These are phyloP conservation scores for Phytophthora kernoviae DNA, from an alignment of 352 stramenopile genomes.

Conservation along the genomic window DNA sequence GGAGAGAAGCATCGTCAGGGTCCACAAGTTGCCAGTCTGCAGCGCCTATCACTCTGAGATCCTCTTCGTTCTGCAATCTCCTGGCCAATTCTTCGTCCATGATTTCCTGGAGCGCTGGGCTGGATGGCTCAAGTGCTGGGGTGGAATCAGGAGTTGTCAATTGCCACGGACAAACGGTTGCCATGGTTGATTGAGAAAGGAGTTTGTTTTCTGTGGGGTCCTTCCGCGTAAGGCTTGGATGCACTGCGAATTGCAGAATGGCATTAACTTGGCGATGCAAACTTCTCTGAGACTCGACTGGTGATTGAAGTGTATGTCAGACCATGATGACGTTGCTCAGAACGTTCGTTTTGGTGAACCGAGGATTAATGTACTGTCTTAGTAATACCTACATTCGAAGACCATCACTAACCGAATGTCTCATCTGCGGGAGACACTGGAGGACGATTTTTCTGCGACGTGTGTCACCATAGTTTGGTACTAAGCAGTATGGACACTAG, in stretches of 20 bases:
- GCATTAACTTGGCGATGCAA: background rate
- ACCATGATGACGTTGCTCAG: slow-evolving; percentile 14
- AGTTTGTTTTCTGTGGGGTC: no score
- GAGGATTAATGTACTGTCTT: no score
- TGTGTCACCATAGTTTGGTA: no score
- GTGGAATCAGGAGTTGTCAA: slow-evolving; percentile 3
- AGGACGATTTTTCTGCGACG: background rate
- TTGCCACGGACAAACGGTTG: slow-evolving; percentile 22
- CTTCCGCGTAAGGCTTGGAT: no score
- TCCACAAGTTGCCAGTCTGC: slow-evolving; percentile 9
- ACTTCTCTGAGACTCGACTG: no score
- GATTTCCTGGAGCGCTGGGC: slow-evolving; percentile 59
- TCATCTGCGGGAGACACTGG: background rate
- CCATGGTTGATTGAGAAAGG: slow-evolving; percentile 7
- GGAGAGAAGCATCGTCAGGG: slow-evolving; percentile 3
- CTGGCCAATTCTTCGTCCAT: slow-evolving; percentile 66
- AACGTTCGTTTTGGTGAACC: slow-evolving; percentile 13
- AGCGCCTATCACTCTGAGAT: background rate
- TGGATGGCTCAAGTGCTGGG: slow-evolving; percentile 7
- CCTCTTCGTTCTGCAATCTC: slow-evolving; percentile 40
- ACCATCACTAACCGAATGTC: background rate
- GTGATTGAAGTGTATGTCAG: slow-evolving; percentile 26
- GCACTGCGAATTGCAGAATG: slow-evolving; percentile 24
- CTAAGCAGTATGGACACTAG: no score
- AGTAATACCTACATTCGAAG: no score